phyloP scores from a whole-genome alignment of 202 grass and related monocot species.

The Panicum virgatum region DNA sequence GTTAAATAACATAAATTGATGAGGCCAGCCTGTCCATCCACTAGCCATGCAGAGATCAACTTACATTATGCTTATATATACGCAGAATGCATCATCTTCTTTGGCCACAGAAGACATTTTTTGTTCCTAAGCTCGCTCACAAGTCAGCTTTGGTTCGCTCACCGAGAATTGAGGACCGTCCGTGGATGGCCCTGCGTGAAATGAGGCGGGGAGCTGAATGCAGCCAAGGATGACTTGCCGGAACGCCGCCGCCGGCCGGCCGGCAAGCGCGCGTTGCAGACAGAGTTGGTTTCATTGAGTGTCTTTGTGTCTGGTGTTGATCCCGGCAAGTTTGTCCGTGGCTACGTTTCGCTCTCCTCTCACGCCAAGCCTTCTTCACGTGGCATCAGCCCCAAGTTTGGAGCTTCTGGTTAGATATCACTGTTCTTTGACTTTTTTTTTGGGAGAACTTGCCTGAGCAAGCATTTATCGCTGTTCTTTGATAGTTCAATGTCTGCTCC shows the following conservation, averaged over 20 bases:
- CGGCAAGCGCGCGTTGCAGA: too few species aligned
- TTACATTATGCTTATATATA: too few species aligned
- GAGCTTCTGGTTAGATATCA: neutral
- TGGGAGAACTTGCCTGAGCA: too few species aligned
- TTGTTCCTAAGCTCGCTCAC: too few species aligned
- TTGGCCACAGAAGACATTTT: neutral
- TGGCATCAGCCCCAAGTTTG: neutral
- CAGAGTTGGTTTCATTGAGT: neutral
- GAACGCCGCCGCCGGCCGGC: too few species aligned
- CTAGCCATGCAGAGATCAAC: too few species aligned
- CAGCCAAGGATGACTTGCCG: slow-evolving; percentile 2
- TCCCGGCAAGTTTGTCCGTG: neutral
- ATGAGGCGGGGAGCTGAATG: neutral
- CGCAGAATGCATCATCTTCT: neutral
- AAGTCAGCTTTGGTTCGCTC: neutral
- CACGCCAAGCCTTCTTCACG: neutral
- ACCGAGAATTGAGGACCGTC: neutral
- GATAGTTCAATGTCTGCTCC: too few species aligned
- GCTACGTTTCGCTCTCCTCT: neutral
- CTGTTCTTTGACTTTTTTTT: too few species aligned
- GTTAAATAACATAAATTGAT: too few species aligned
- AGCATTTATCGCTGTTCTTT: too few species aligned
- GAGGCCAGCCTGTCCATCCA: too few species aligned
- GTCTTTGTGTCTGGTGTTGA: neutral
- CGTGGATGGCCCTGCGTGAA: neutral